Conservation (phyloP, 805 yeast genomes). For the Candida gorgasii region DNA sequence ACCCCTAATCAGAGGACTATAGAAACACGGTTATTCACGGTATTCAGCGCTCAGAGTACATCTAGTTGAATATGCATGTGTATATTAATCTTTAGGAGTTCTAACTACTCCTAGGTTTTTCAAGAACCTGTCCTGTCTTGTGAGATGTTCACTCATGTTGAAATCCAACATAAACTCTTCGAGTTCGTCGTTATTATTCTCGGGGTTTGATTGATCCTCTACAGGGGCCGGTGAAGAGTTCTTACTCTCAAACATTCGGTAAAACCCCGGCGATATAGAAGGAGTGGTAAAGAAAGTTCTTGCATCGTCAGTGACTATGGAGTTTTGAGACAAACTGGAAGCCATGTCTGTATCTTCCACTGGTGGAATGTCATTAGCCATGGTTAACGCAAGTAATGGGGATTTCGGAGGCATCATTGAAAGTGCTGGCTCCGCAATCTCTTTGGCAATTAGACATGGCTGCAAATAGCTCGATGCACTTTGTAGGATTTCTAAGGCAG, state of each 20-base stretch:
- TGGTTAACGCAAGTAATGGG: too few relatives aligned
- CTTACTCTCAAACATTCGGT: neutral
- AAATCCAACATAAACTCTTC: slow-evolving; percentile 1
- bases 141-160: neutral
- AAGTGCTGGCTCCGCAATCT: neutral
- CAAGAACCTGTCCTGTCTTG: neutral
- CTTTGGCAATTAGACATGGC: neutral
- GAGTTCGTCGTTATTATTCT: neutral
- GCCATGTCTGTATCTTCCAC: neutral
- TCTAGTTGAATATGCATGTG: too few relatives aligned
- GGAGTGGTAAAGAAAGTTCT: neutral
- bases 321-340: neutral
- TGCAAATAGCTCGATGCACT: neutral
- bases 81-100: neutral
- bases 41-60: too few relatives aligned
- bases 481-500: neutral
- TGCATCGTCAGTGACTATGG: neutral
- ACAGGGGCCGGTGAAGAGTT: neutral
- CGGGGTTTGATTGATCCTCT: neutral
- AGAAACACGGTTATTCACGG: too few relatives aligned
- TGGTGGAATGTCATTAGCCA: too few relatives aligned
- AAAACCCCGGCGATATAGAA: neutral
- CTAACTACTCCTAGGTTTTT: neutral
- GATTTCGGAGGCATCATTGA: too few relatives aligned
- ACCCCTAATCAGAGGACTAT: too few relatives aligned